Base-by-base conservation (phyloP, 352 stramenopile species). In the Phytopythium montanum region DNA sequence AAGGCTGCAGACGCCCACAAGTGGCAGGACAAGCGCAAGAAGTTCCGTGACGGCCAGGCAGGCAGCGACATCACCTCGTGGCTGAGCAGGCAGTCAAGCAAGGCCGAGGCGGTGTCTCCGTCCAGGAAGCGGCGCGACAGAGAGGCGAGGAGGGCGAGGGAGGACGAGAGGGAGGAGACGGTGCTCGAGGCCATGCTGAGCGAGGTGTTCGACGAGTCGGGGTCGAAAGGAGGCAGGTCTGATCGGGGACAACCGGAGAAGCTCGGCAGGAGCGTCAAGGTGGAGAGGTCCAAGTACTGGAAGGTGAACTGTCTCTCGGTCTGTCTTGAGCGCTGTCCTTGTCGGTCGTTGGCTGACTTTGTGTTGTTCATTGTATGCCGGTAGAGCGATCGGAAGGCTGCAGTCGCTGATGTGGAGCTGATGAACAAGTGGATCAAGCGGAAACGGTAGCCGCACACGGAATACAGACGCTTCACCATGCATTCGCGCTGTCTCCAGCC, bases 1-100 rank as follows among this genome's bases (percentile, higher is more conserved):
- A 55, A 55, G 28, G 51, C 39, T 12, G 36, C n/a, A 34, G 25
- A 16, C 26, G 70, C 61, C 23, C 54, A 53, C 19, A 28, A 57
- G 16, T 75, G 69, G 71, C 48, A 51, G 10, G 39, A 68, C 48
- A 51, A 66, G 18, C 60, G 57, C 0, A 34, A 62, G 29, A 38
- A 68, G 13, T 76, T 56, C 54, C 52, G 62, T 45, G 44, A 59
- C 13, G 26, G 65, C 56, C 29, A 65, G 64, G 3, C 42, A 23
- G 19, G 16, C 48, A 45, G 45, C 36, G 19, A 39, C 53, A 26
- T 46, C 5, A 26, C 48, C 19, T 54, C 34, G 48, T 70, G 62
- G 72, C 44, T 72, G 29, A 66, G 34, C 33, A 50, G 41, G 18
- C 52, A 9, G 42, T 59, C 54, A 48, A 44, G 36, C 4, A 58